phyloP scores from a whole-genome alignment of 805 yeast species.

The Starmerella sp. region DNA sequence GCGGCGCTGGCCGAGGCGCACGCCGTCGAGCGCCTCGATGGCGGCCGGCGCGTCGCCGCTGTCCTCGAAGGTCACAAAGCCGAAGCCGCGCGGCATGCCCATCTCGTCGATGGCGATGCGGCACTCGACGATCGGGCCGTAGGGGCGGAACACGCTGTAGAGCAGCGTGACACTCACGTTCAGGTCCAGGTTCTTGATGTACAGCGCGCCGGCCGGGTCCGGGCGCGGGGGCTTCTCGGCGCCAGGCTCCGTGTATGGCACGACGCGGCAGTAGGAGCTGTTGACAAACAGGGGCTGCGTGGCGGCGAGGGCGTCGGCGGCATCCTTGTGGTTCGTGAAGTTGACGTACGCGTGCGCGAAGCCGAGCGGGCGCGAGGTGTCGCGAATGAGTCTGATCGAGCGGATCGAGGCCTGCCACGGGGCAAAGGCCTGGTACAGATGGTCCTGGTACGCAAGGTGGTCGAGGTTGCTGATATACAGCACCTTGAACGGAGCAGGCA shows the following conservation, averaged over 20 bases:
- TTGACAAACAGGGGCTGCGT: constrained; percentile 21
- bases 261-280: constrained; percentile 20
- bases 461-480: constrained; percentile 24
- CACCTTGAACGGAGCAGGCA: constrained; percentile 9
- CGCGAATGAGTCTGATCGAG: constrained; percentile 19
- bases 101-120: constrained; percentile 20
- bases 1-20: constrained; percentile 26
- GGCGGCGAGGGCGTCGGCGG: constrained; percentile 13
- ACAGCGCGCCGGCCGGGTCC: constrained; percentile 32
- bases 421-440: constrained; percentile 20
- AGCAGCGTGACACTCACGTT: constrained; percentile 39
- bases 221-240: constrained; percentile 10
- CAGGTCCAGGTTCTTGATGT: constrained; percentile 68
- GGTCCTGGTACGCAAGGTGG: constrained; percentile 16
- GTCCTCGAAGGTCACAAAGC: constrained; percentile 20
- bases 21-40: constrained; percentile 20
- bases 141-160: constrained; percentile 16
- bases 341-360: constrained; percentile 20
- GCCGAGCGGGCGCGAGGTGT: constrained; percentile 14
- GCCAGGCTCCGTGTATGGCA: constrained; percentile 9
- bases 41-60: constrained; percentile 19
- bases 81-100: constrained; percentile 24
- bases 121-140: constrained; percentile 20
- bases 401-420: constrained; percentile 13
- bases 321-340: constrained; percentile 15